Conservation (phyloP, 2,329 filamentous ascomycete species). For the Fusarium annulatum region DNA sequence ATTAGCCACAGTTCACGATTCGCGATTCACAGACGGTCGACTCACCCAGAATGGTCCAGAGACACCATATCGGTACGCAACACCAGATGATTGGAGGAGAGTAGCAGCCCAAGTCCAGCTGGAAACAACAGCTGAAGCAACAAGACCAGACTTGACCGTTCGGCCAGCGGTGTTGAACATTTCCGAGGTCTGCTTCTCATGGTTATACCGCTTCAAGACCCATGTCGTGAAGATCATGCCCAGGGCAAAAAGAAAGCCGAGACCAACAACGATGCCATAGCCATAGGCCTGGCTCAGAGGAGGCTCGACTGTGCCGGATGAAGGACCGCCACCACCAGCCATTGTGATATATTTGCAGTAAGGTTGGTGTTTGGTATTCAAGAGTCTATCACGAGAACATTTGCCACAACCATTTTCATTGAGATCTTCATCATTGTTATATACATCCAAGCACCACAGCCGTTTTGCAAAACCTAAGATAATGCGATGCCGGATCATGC, state of each 20-base stretch:
- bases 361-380: not conserved
- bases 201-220: constrained; percentile 52
- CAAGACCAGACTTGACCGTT: constrained; percentile 88
- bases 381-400: not conserved
- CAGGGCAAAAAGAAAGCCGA: constrained; percentile 79
- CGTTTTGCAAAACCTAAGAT: not conserved
- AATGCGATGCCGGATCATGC: not conserved
- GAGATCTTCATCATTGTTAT: not conserved
- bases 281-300: constrained; percentile 71
- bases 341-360: constrained; percentile 16
- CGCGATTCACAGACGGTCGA: accelerated
- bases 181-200: constrained; percentile 87
- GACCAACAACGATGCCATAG: constrained; percentile 81
- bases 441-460: not conserved
- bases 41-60: constrained; percentile 64
- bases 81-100: constrained; percentile 80
- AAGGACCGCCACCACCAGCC: constrained; percentile 34
- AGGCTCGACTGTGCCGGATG: constrained; percentile 33
- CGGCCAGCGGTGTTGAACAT: constrained; percentile 92
- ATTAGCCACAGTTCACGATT: not conserved
- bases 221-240: constrained; percentile 63
- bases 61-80: constrained; percentile 83
- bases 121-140: constrained; percentile 89
- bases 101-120: constrained; percentile 95
- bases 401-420: not conserved